Base-by-base conservation (phyloP, 2,329 filamentous ascomycete genomes). In the Neonectria hederae region DNA sequence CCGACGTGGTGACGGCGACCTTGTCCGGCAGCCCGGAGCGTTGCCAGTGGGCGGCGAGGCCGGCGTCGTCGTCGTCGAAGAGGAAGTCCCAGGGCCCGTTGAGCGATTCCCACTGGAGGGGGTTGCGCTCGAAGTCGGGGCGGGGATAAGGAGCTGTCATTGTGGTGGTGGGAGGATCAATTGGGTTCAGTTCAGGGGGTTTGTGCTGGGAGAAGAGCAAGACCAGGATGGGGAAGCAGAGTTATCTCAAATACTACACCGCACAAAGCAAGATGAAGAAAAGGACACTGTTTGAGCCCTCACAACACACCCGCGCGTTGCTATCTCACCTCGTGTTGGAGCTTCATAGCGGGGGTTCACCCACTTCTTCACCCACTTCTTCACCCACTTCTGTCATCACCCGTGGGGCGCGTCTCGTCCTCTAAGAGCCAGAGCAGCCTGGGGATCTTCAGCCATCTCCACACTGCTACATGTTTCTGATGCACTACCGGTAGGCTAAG, bases 51-150 rank as follows among this genome's bases (percentile, higher is more conserved):
- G 83, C 74, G 4, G 72, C 62, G 2, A 88, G 78, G 0, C 89
- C 89, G 48, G 82, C 74, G 70, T 91, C 88, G 54, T 84, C 79
- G 71, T 91, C 89, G 74, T 92, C 89, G 64, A 90, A 91, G 51
- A 87, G 75, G 70, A 91, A 88, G 61, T 83, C 81, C 89, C 89
- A 91, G 6, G 82, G 78, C 1, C 89, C 88, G 67, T 91, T 86
- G 51, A 91, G 83, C 1, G 85, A 86, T 43, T 79, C 75, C 89
- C 89, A 91, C 49, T 79, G 82, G 28, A 89, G 81, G 26, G 80
- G 73, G 32, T 79, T 76, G 59, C 88, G 87, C 58, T 84, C 74
- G 75, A 90, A 91, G 77, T 91, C 89, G 1, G 89, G 88, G 59
- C 89, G 87, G 24, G 89, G 89, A 69, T 92, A 90, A 8, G 56